Evolutionary conservation across 1,284 basidiomycete species (phyloP), one percentile per base, ranked within the genome.

Genomic region (Sphagnurus paluster): DNA sequence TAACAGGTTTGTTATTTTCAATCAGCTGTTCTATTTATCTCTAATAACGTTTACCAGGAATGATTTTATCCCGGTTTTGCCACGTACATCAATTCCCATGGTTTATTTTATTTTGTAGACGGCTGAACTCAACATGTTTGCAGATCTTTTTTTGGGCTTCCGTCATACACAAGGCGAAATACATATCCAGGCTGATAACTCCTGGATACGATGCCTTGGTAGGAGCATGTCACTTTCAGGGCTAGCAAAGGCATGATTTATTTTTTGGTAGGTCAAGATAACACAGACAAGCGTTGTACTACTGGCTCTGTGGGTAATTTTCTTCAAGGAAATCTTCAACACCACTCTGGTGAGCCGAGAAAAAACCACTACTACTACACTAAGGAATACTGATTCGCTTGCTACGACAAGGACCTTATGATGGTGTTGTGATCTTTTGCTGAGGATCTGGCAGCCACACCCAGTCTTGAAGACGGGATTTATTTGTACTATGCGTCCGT

Each of bases 301-400:
- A 71, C 71, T 14, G 82, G 82, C 2, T 76, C 77, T 46, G 83
- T 86, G 0, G 57, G 67, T 1, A 70, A 69, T 24, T 70, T 86
- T 45, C 70, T 77, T 13, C 66, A 66, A 0, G 68, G 76, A 1
- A 52, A 70, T 28, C 23, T 57, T 38, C 29, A 48, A 4, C 66
- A 86, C 49, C 85, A 87, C 53, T 61, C 67, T 40, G 68, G 67
- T 63, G 55, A 39, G 54, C 48, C 19, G n/a, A n/a, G n/a, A n/a
- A n/a, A n/a, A n/a, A n/a, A n/a, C n/a, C n/a, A n/a, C n/a, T n/a
- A n/a, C n/a, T n/a, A n/a, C n/a, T n/a, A n/a, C 14, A 7, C 14
- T 8, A 16, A 33, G 11, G 10, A 11, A 47, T 28, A 17, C 34
- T 42, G 25, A 29, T 39, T 33, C 21, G n/a, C 6, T 17, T 20